These are phyloP conservation scores for Cicer judaicum DNA, from an alignment of 306 rosid species.

Conservation along the genomic window DNA sequence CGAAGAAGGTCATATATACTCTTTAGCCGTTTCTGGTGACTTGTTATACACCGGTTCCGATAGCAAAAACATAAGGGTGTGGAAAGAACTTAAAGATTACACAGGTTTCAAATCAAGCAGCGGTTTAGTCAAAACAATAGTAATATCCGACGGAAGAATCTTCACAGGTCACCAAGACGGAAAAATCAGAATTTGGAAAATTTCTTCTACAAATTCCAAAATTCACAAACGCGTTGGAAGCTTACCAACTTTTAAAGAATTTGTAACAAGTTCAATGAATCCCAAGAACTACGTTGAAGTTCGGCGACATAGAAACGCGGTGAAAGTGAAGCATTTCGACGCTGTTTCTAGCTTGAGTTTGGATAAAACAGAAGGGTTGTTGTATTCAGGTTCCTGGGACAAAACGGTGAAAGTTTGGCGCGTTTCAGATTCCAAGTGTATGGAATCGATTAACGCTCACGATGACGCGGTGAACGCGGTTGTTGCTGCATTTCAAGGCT, in stretches of 20 bases:
- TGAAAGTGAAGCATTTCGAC: conserved; percentile 76
- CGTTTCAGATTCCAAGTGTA: conserved; percentile 63
- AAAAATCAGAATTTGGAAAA: conserved; percentile 84
- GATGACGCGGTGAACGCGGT: conserved; percentile 88
- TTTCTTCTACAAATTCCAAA: conserved; percentile 44
- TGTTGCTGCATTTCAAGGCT: conserved; percentile 49
- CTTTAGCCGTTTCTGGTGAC: conserved; percentile 70
- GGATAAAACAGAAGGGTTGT: conserved; percentile 61
- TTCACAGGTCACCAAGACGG: conserved; percentile 98
- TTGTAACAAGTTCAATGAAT: conserved; percentile 68
- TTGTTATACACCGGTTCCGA: conserved; percentile 89
- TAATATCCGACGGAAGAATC: conserved; percentile 60
- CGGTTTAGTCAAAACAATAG: conserved; percentile 78
- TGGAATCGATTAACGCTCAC: conserved; percentile 82
- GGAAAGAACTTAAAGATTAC: conserved; percentile 79
- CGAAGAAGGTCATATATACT: conserved; percentile 86
- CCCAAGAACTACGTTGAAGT: conserved; percentile 85
- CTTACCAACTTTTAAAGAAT: conserved; percentile 73
- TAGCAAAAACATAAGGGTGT: conserved; percentile 87
- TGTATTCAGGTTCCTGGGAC: conserved; percentile 91
- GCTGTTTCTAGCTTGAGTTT: conserved; percentile 81
- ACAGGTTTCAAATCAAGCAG: conserved; percentile 82
- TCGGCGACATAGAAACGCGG: conserved; percentile 59
- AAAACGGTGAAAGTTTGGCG: conserved; percentile 85
- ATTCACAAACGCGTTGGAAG: conserved; percentile 68